Conservation (phyloP, 2,329 filamentous ascomycete species). For the Elsinoe fawcettii region DNA sequence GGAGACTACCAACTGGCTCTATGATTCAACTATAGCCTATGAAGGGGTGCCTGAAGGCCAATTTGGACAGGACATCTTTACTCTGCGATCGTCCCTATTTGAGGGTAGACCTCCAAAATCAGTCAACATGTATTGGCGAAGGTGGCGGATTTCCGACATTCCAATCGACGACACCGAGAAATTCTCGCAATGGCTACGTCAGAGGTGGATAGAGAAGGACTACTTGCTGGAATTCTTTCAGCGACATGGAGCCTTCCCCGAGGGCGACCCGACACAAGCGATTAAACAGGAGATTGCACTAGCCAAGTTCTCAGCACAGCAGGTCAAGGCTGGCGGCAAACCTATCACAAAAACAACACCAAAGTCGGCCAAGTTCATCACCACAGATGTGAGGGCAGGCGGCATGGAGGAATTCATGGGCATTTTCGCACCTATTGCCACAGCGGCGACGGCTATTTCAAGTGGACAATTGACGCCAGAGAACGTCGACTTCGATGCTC, state of each 20-base stretch:
- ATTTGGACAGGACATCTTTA: conserved; percentile 79
- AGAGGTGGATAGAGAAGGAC: conserved; percentile 85
- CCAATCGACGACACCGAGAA: conserved; percentile 61
- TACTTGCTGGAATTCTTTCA: conserved; percentile 68
- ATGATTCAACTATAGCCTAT: conserved; percentile 88
- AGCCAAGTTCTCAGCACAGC: conserved; percentile 29
- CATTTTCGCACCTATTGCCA: conserved; percentile 45
- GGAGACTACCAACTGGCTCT: conserved; percentile 66
- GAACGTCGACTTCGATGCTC: conserved; percentile 29
- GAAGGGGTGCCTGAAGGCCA: conserved; percentile 76
- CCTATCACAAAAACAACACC: conserved; percentile 20
- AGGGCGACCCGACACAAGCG: conserved; percentile 43
- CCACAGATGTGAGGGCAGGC: conserved; percentile 42
- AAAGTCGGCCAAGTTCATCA: conserved; percentile 35
- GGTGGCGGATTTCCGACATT: conserved; percentile 71
- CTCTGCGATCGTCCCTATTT: conserved; percentile 72
- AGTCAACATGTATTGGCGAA: conserved; percentile 89
- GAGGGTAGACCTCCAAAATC: conserved; percentile 79
- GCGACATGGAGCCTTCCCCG: conserved; percentile 68
- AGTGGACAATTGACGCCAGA: conserved; percentile 35
- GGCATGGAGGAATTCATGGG: conserved; percentile 46
- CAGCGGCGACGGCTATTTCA: conserved; percentile 42
- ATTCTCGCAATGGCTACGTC: conserved; percentile 72
- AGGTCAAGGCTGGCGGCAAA: conserved; percentile 23
- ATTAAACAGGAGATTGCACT: conserved; percentile 30